Conservation (phyloP, 2,329 filamentous ascomycete genomes). For the Arthroderma sp. region DNA sequence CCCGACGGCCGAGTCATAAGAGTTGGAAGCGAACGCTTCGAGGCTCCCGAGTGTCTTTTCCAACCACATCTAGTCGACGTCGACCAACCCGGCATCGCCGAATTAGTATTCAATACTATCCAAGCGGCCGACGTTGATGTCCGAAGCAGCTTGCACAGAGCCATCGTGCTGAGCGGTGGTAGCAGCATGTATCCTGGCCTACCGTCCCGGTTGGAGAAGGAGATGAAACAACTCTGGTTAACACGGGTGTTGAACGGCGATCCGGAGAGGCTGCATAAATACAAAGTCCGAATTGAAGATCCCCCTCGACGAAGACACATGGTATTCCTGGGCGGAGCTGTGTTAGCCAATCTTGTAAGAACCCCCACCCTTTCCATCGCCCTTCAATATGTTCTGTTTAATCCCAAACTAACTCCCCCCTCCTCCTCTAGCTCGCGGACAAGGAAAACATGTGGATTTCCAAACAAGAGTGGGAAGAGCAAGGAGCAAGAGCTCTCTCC, state of each 20-base stretch:
- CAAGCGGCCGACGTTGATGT: slow-evolving; percentile 93
- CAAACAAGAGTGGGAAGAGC: slow-evolving; percentile 93
- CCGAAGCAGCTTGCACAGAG: slow-evolving; percentile 85
- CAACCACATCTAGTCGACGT: slow-evolving; percentile 96
- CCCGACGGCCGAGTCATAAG: slow-evolving; percentile 93
- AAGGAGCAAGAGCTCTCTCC: slow-evolving; percentile 70
- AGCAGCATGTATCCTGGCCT: slow-evolving; percentile 98
- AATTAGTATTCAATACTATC: slow-evolving; percentile 98
- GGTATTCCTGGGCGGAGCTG: slow-evolving; percentile 97
- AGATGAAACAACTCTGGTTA: slow-evolving; percentile 96
- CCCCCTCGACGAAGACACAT: slow-evolving; percentile 91
- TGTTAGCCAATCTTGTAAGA: slow-evolving; percentile 78
- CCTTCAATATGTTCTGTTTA: slow-evolving; percentile 10
- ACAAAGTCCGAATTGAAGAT: slow-evolving; percentile 98
- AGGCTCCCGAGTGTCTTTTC: slow-evolving; percentile 95
- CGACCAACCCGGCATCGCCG: slow-evolving; percentile 90
- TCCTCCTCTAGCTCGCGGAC: slow-evolving; percentile 60
- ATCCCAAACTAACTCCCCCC: not conserved
- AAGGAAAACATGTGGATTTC: slow-evolving; percentile 99
- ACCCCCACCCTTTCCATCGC: not conserved
- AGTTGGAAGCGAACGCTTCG: slow-evolving; percentile 92
- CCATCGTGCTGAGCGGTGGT: slow-evolving; percentile 88
- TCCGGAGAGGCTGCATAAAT: slow-evolving; percentile 86
- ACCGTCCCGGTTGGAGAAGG: slow-evolving; percentile 90
- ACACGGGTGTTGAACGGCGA: slow-evolving; percentile 82